Evolutionary conservation across 164 flowering plant genomes (phyloP).

Genomic region (Kingdonia uniflora): DNA sequence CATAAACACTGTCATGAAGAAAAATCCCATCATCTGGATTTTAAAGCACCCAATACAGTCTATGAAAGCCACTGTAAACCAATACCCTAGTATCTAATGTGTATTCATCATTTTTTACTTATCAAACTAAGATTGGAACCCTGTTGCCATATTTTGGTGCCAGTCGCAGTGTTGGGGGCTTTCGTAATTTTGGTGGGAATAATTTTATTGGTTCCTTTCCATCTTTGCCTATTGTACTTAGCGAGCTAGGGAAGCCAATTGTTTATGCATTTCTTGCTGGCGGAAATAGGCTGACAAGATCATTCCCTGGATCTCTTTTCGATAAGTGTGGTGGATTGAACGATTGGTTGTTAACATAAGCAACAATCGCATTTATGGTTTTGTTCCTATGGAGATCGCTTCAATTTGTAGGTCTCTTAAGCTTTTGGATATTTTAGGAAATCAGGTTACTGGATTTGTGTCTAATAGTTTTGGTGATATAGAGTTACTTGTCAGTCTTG

Average conservation of each 20-base stretch:
- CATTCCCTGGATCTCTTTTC: constrained; percentile 48
- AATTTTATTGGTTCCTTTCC: constrained; percentile 47
- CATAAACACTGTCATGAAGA: too few relatives aligned
- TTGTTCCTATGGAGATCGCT: constrained; percentile 40
- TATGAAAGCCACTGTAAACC: too few relatives aligned
- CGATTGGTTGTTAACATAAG: constrained; percentile 47
- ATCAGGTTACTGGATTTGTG: constrained; percentile 48
- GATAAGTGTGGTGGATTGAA: constrained; percentile 42
- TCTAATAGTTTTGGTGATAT: constrained; percentile 39
- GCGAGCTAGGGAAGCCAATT: constrained; percentile 32
- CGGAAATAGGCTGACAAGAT: constrained; percentile 41
- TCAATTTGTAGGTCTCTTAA: constrained; percentile 38
- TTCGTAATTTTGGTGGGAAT: constrained; percentile 63
- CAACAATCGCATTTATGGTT: constrained; percentile 46
- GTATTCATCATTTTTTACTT: constrained; percentile 37
- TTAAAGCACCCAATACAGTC: too few relatives aligned
- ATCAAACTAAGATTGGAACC: constrained; percentile 18
- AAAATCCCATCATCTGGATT: too few relatives aligned
- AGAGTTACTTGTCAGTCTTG: constrained; percentile 43
- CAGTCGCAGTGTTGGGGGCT: constrained; percentile 22
- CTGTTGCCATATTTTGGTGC: constrained; percentile 22
- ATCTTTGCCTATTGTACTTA: constrained; percentile 43
- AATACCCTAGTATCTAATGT: too few relatives aligned
- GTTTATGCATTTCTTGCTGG: constrained; percentile 61
- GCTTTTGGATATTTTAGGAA: constrained; percentile 57